A percentile compares a stretch with the other conserved stretches of the same genome.
Evolutionary conservation across 2,329 filamentous ascomycete species (phyloP).

Genomic region (Pseudocercospora eumusae): DNA sequence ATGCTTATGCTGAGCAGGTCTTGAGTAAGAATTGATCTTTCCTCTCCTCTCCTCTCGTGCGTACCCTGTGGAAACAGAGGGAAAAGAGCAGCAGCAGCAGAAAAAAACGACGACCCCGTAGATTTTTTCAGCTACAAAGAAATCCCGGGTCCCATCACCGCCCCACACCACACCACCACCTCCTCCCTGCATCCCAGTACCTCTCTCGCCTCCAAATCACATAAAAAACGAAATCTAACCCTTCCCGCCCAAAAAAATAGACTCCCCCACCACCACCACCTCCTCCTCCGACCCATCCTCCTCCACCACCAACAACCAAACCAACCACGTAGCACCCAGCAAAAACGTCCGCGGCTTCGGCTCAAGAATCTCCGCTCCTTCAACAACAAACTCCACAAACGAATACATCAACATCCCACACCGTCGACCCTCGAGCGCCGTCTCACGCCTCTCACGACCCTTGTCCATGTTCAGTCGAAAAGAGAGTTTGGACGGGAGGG

Average conservation of each 20-base stretch:
- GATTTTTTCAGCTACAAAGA: background rate
- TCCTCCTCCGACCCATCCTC: background rate
- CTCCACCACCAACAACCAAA: background rate
- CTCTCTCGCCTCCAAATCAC: too few species aligned
- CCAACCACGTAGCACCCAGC: background rate
- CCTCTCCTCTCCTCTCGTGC: background rate
- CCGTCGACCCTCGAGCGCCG: background rate
- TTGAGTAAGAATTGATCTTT: constrained; percentile 33
- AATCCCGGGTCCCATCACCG: background rate
- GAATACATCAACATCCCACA: background rate
- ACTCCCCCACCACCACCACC: background rate
- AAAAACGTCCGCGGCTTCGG: background rate
- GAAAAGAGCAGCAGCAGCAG: background rate
- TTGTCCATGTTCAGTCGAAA: background rate
- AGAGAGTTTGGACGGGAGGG: constrained; percentile 3
- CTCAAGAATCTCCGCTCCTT: background rate
- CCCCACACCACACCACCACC: background rate
- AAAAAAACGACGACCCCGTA: background rate
- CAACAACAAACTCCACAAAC: background rate
- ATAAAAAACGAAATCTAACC: too few species aligned
- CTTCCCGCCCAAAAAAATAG: too few species aligned
- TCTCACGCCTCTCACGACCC: background rate
- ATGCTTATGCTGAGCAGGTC: constrained; percentile 34
- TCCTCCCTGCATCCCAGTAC: too few species aligned
- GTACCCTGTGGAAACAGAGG: background rate